These are phyloP conservation scores for Primulina tabacum DNA, from an alignment of 257 asterid species.

Conservation along the genomic window DNA sequence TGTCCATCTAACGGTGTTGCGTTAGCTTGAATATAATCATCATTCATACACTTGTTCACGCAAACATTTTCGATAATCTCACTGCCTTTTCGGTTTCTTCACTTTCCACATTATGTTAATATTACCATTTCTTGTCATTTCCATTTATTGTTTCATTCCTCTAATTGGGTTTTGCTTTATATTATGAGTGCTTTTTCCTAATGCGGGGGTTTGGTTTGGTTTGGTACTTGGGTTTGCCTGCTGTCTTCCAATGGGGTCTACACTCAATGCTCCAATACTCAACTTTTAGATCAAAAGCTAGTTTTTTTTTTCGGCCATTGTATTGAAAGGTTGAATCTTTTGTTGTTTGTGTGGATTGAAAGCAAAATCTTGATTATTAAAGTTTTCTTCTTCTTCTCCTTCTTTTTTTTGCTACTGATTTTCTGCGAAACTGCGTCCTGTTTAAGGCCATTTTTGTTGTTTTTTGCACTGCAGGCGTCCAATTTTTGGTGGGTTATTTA, in stretches of 20 bases:
- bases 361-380: constrained; percentile 26
- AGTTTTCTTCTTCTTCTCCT: constrained; percentile 12
- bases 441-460: constrained; percentile 1
- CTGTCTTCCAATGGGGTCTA: constrained; percentile 44
- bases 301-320: constrained; percentile 31
- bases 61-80: constrained; percentile 20
- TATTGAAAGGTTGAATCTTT: constrained; percentile 34
- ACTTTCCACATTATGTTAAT: constrained; percentile 33
- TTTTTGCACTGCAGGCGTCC: constrained; percentile 3
- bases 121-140: constrained; percentile 18
- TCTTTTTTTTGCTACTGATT: background rate
- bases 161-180: constrained; percentile 33
- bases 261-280: constrained; percentile 33
- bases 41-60: background rate
- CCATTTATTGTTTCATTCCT: background rate
- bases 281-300: constrained; percentile 36
- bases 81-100: constrained; percentile 30
- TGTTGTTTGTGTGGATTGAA: constrained; percentile 25
- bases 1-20: constrained; percentile 50
- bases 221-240: constrained; percentile 23
- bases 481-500: background rate
- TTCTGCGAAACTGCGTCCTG: background rate
- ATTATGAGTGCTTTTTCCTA: constrained; percentile 33
- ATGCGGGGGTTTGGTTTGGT: constrained; percentile 24
- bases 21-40: constrained; percentile 42